Base-by-base conservation (phyloP, 257 asterid species). In the Cynanchum wilfordii region DNA sequence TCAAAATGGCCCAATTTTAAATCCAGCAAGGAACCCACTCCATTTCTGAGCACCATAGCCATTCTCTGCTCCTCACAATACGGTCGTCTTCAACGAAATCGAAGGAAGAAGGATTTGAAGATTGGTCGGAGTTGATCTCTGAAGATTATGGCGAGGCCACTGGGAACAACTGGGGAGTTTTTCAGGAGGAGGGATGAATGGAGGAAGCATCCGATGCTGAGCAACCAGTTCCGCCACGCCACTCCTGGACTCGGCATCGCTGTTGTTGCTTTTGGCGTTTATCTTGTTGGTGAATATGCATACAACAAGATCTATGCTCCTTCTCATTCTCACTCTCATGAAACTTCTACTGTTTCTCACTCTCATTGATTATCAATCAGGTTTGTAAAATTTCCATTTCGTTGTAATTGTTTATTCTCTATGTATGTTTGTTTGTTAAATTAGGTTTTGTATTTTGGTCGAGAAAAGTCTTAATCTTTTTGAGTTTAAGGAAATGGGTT, bases 151-250 rank as follows among this genome's bases (percentile, higher is more conserved):
- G 85, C 78, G 62, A 81, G 60, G 70, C 73, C 85, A 29, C 72
- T 89, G 77, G 99, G 99, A 68, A 47, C 90, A 50, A 94, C 99
- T 10, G 99, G 97, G 47, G 99, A 91, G 83, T 94, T 94, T 66
- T 94, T 91, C 89, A 85, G 86, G 86, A 84, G 97, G 55, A 89
- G 97, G 47, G 99, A 94, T 58, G 96, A 75, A 82, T 91, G 97
- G 97, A 82, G 99, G 82, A 89, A 89, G 88, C 97, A 94, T 79
- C 99, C 97, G 66, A 94, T 88, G 97, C 68, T 94, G 78, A 70
- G 69, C 29, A 90, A 85, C 27, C 99, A 94, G 82, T 81, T 96
- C 88, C 97, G 97, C 71, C 95, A 94, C 82, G 97, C 99, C 66
- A 67, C 82, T 22, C 99, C 99, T 7, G 99, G 97, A 40, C 95